Evolutionary conservation across 768 basidiomycete genomes (phyloP).

Genomic region (Neoboletus brunneissimus): DNA sequence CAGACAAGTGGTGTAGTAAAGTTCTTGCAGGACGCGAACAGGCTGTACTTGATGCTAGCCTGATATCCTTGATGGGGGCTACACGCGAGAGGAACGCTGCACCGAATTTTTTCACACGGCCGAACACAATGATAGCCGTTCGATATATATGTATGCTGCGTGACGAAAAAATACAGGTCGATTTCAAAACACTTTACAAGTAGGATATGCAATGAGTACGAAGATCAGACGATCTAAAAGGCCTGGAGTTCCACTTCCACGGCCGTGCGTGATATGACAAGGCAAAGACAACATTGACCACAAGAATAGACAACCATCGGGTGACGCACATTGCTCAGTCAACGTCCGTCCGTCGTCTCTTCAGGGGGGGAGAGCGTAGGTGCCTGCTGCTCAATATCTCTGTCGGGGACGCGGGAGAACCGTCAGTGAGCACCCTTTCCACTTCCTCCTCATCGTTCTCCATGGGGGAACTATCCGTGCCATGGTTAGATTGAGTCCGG

Average conservation of each 20-base stretch:
- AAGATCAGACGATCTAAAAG: conserved; percentile 6
- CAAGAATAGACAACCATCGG: conserved; percentile 28
- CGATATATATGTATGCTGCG: not conserved
- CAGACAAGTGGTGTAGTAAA: not conserved
- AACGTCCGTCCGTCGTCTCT: conserved; percentile 47
- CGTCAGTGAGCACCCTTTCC: conserved; percentile 26
- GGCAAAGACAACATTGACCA: conserved; percentile 12
- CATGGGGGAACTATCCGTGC: conserved; percentile 8
- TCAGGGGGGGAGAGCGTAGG: conserved; percentile 41
- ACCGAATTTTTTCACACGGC: conserved; percentile 26
- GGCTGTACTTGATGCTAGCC: conserved; percentile 27
- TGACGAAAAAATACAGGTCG: conserved; percentile 24
- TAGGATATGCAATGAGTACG: conserved; percentile 25
- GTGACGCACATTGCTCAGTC: conserved; percentile 13
- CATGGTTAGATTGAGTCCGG: conserved; percentile 25
- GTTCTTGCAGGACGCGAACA: conserved; percentile 10
- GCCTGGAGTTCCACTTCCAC: conserved; percentile 4
- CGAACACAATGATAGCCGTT: not conserved
- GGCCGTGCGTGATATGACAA: conserved; percentile 12
- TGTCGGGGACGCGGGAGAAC: conserved; percentile 23
- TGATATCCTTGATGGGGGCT: conserved; percentile 29
- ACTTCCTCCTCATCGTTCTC: conserved; percentile 36
- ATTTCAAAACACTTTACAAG: conserved; percentile 34
- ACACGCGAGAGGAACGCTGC: conserved; percentile 17
- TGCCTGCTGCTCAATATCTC: conserved; percentile 18